Conservation (phyloP, 371 early-diverging fungal species). For the Globomyces sp. region DNA sequence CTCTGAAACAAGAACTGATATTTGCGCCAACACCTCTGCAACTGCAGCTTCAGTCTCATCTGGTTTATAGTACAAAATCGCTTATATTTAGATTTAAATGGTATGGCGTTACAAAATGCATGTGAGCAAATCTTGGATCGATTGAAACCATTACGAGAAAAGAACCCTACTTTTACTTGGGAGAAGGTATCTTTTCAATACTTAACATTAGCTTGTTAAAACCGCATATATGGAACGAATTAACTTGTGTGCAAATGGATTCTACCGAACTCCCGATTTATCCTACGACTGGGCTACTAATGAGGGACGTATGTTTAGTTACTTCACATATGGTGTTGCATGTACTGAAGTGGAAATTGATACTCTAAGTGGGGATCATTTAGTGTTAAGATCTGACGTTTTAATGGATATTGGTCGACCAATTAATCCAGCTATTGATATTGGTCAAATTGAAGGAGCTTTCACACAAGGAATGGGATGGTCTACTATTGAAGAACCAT, state of each 20-base stretch:
- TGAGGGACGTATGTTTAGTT: slow-evolving; percentile 62
- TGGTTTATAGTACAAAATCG: too few relatives aligned
- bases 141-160: slow-evolving; percentile 61
- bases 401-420: slow-evolving; percentile 73
- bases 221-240: slow-evolving; percentile 70
- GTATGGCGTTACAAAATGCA: slow-evolving; percentile 70
- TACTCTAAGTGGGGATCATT: slow-evolving; percentile 70
- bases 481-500: slow-evolving; percentile 72
- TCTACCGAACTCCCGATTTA: slow-evolving; percentile 70
- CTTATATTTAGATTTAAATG: slow-evolving; percentile 56
- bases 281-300: slow-evolving; percentile 66
- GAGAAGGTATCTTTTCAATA: slow-evolving; percentile 17
- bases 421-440: slow-evolving; percentile 74
- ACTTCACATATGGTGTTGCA: slow-evolving; percentile 74
- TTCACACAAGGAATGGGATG: slow-evolving; percentile 76
- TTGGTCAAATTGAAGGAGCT: slow-evolving; percentile 84
- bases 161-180: slow-evolving; percentile 47
- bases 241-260: slow-evolving; percentile 70
- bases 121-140: slow-evolving; percentile 65
- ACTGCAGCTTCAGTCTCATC: slow-evolving; percentile 73
- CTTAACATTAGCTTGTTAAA: slow-evolving; percentile 35
- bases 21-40: slow-evolving; percentile 67
- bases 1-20: slow-evolving; percentile 71
- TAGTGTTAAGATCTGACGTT: slow-evolving; percentile 65
- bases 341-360: slow-evolving; percentile 77